Base-by-base conservation (phyloP, 1,284 basidiomycete genomes). In the Leccinum angustisporum region DNA sequence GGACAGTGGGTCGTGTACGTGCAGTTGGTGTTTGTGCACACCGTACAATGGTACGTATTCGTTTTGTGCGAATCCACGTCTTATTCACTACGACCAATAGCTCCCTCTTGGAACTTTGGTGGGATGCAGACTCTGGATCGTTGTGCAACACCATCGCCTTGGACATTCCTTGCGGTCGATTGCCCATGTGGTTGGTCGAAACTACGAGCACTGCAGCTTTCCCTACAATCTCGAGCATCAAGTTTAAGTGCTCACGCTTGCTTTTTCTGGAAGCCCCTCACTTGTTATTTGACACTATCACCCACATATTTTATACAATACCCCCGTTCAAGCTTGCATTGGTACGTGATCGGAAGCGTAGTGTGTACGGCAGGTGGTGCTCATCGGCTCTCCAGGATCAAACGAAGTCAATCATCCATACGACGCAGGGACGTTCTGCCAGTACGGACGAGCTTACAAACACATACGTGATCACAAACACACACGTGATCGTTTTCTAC, bases 101-200 rank as follows among this genome's bases (percentile, higher is more conserved):
- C 10, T 33, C 18, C 9, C n/a, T 56, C 6, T 25, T 60, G 11
- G 54, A 33, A 31, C 11, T 52, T 25, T 9, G n/a, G 14, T 11
- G 38, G 48, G 34, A 56, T 52, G 34, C 36, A 11, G 54, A 51
- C 14, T 51, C 34, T 33, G 59, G 48, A 7, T 27, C 27, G 18
- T 25, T 43, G 7, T 11, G 34, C 14, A 10, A 50, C 13, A 10
- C 50, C 4, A 38, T 30, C 21, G 8, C 7, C 18, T 27, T 40
- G 4, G 40, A 64, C 4, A 16, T 64, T 30, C 62, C 62, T n/a
- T 16, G 18, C 18, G 18, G 18, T 21, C 18, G 18, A 21, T 21
- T 21, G 18, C 18, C 18, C 18, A 21, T 21, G 18, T 21, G 18
- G 18, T 21, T 21, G 18, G 18, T 21, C 18, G 18, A 21, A 21